Evolutionary conservation across 441 rosid genomes (phyloP).

Genomic region (Gossypium laxum): DNA sequence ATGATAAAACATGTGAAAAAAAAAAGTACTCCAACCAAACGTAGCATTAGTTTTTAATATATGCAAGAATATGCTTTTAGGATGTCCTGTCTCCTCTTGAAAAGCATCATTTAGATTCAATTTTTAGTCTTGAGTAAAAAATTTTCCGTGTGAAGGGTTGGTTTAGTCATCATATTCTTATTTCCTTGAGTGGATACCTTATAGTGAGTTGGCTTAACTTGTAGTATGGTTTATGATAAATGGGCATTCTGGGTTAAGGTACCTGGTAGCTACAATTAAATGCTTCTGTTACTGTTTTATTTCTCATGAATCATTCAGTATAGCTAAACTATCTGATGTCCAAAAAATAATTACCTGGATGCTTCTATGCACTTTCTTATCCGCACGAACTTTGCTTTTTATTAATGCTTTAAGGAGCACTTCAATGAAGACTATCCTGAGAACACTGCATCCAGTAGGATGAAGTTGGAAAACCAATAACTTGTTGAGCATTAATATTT

Average conservation of each 20-base stretch:
- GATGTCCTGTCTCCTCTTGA: neutral
- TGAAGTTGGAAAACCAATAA: neutral
- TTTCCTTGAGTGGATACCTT: neutral
- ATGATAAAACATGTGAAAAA: too few relatives aligned
- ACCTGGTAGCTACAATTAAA: neutral
- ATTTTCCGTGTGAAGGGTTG: neutral
- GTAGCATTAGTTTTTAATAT: neutral
- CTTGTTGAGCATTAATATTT: slow-evolving; percentile 6
- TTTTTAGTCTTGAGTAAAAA: neutral
- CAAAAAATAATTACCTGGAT: neutral
- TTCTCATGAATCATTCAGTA: neutral
- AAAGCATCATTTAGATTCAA: neutral
- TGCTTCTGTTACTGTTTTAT: neutral
- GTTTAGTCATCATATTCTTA: neutral
- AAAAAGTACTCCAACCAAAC: too few relatives aligned
- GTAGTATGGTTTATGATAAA: neutral
- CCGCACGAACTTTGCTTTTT: neutral
- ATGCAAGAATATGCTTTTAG: neutral
- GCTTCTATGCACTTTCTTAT: neutral
- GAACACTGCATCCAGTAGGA: neutral
- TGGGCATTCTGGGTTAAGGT: neutral
- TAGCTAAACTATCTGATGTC: neutral
- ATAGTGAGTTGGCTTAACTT: neutral
- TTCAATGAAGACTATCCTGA: neutral
- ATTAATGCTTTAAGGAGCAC: neutral